Percentiles rank a stretch among this genome's conserved stretches.
Conservation (phyloP, 1,284 basidiomycete genomes). For the Boletellus dicymbophilus region DNA sequence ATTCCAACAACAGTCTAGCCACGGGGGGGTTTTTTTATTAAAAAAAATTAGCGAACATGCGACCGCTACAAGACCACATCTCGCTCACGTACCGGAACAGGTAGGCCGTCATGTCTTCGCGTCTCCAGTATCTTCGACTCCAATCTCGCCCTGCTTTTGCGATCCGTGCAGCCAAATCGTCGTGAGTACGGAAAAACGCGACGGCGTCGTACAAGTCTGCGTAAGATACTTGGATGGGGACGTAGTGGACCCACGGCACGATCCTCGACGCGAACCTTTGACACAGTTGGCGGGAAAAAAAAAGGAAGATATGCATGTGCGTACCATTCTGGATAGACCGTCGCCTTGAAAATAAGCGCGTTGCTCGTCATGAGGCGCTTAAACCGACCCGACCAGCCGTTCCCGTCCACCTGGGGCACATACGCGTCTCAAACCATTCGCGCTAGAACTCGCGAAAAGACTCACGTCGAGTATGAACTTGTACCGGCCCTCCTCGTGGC, state of each 20-base stretch:
- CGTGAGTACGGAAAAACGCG: slow-evolving; percentile 61
- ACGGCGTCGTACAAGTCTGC: slow-evolving; percentile 57
- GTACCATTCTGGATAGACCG: slow-evolving; percentile 68
- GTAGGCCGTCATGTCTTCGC: slow-evolving; percentile 66
- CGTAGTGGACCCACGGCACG: slow-evolving; percentile 60
- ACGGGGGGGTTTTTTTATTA: neutral
- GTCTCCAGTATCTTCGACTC: slow-evolving; percentile 63
- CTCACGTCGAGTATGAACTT: slow-evolving; percentile 69
- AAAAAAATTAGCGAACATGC: no score
- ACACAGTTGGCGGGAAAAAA: neutral
- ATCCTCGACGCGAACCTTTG: slow-evolving; percentile 44
- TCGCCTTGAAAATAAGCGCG: slow-evolving; percentile 63
- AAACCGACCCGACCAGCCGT: slow-evolving; percentile 73
- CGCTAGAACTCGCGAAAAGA: slow-evolving; percentile 3
- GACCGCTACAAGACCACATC: neutral
- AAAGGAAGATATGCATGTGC: slow-evolving; percentile 4
- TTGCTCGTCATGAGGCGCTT: slow-evolving; percentile 65
- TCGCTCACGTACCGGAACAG: slow-evolving; percentile 48
- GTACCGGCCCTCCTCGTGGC: slow-evolving; percentile 52
- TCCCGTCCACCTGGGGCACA: slow-evolving; percentile 54
- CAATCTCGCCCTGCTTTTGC: slow-evolving; percentile 57
- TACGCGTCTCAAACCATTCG: neutral
- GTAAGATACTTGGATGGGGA: slow-evolving; percentile 58
- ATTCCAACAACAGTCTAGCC: slow-evolving; percentile 38
- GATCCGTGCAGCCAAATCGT: slow-evolving; percentile 56